Percentiles rank a stretch among this genome's conserved stretches.
These are phyloP conservation scores for Periglandula ipomoeae DNA, from an alignment of 2,329 filamentous ascomycete species.

Conservation along the genomic window DNA sequence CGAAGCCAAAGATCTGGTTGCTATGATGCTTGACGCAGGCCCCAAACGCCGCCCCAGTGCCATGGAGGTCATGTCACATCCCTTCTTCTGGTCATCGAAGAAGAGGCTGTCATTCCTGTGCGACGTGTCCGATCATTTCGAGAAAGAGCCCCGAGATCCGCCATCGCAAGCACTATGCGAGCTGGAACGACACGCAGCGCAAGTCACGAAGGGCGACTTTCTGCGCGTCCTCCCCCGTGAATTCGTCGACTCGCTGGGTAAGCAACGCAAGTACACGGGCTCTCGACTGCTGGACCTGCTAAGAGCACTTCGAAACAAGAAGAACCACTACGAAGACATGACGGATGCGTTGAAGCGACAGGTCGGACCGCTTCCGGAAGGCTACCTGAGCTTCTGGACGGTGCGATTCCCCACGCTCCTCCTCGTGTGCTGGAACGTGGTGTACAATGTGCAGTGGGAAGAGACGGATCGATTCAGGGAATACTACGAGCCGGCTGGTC, in stretches of 20 bases:
- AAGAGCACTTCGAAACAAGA: slow-evolving; percentile 86
- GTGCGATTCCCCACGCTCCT: slow-evolving; percentile 68
- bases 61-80: slow-evolving; percentile 75
- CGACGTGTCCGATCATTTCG: slow-evolving; percentile 92
- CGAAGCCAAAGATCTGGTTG: slow-evolving; percentile 81
- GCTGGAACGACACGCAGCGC: slow-evolving; percentile 43
- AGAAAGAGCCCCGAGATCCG: slow-evolving; percentile 80
- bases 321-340: slow-evolving; percentile 97
- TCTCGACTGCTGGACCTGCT: slow-evolving; percentile 75
- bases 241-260: slow-evolving; percentile 84
- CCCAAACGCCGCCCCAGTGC: slow-evolving; percentile 59
- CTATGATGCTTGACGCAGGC: slow-evolving; percentile 59
- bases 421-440: slow-evolving; percentile 68
- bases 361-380: slow-evolving; percentile 68
- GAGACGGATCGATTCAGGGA: slow-evolving; percentile 58
- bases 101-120: slow-evolving; percentile 89
- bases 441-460: slow-evolving; percentile 57
- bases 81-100: slow-evolving; percentile 92
- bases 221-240: slow-evolving; percentile 63
- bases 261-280: slow-evolving; percentile 91
- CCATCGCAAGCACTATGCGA: slow-evolving; percentile 58
- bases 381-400: slow-evolving; percentile 80
- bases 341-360: slow-evolving; percentile 59
- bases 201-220: slow-evolving; percentile 64
- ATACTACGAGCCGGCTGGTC: slow-evolving; percentile 51